Conservation (phyloP, 495 filamentous ascomycete species). For the Penicillium verhagenii region DNA sequence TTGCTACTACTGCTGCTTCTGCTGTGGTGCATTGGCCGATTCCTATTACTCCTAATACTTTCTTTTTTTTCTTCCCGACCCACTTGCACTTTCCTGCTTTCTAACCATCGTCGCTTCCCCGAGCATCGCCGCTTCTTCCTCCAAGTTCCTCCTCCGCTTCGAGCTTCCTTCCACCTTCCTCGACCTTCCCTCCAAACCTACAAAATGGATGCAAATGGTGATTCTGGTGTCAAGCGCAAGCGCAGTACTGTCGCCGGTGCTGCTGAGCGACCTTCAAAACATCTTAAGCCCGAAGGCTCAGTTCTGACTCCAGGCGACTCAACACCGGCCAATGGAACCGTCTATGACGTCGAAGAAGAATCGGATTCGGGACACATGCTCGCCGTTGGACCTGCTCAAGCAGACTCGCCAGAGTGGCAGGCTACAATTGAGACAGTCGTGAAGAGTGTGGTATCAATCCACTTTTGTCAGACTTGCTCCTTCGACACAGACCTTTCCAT, state of each 20-base stretch:
- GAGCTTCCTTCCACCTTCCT: conserved; percentile 8
- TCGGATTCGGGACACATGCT: conserved; percentile 41
- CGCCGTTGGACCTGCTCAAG: conserved; percentile 49
- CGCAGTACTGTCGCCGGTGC: conserved; percentile 49
- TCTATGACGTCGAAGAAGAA: conserved; percentile 50
- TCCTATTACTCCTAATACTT: neutral
- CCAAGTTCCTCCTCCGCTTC: conserved; percentile 7
- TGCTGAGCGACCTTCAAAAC: conserved; percentile 57
- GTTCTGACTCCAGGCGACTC: conserved; percentile 42
- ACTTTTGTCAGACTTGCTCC: conserved; percentile 97
- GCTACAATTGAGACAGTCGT: conserved; percentile 92
- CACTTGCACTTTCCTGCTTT: neutral
- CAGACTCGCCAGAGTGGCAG: conserved; percentile 96
- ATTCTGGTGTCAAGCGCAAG: conserved; percentile 59
- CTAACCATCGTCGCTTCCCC: neutral
- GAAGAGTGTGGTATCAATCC: conserved; percentile 90
- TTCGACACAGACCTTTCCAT: conserved; percentile 95
- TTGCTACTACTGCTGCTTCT: conserved; percentile 2
- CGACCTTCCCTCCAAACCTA: conserved; percentile 8
- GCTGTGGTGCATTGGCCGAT: conserved; percentile 12
- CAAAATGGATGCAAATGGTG: conserved; percentile 54
- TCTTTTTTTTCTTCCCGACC: neutral
- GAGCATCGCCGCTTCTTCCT: neutral
- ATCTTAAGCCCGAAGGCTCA: conserved; percentile 49
- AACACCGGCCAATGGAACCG: conserved; percentile 48